Evolutionary conservation across 345 rosid species (phyloP), one percentile per base, ranked within the genome.

Genomic region (Nasturtium officinale): DNA sequence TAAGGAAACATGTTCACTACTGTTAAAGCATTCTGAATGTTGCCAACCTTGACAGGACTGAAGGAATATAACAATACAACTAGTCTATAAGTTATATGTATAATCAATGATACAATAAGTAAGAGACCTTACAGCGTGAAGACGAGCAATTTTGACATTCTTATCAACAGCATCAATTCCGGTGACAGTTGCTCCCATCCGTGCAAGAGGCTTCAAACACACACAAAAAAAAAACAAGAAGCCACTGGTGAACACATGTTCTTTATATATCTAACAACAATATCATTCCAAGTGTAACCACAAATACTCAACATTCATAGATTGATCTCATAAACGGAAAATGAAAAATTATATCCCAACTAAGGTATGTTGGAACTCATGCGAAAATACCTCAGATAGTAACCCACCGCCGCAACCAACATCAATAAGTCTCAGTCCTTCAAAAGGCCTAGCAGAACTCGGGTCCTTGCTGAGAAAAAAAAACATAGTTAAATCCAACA

Each of bases 391-490:
- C 96, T 95, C 99, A 3, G 96, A 88, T 58, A 95, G 96, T 64
- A 95, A 83, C 65, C 98, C 99, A 7, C 99, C 99, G 5, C 98
- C 98, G 51, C 98, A 95, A 46, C 98, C 99, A 18, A 95, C 89
- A 70, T 95, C 99, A 20, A 82, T 74, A 48, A 95, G 65, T 45
- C 78, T 83, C 35, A 95, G 78, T 67, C 98, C 99, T 80, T 95
- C 89, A 54, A 91, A 85, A 71, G 99, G 99, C 81, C 81, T 88
- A 38, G 91, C 82, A 57, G 74, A 66, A 48, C 61, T 65, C 50
- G 96, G 89, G 82, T 91, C 87, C 90, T 83, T 91, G 74, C 99
- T 91, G 80, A 77, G 78, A 75, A 28, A 74, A 28, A 74, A 26
- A 71, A 71, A n/a, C 6, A 50, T 2, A 21, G 18, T 48, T 8